A percentile compares a stretch with the other conserved stretches of the same genome.
These are phyloP conservation scores for Apophysomyces variabilis DNA, from an alignment of 371 early-diverging fungal species.

Conservation along the genomic window DNA sequence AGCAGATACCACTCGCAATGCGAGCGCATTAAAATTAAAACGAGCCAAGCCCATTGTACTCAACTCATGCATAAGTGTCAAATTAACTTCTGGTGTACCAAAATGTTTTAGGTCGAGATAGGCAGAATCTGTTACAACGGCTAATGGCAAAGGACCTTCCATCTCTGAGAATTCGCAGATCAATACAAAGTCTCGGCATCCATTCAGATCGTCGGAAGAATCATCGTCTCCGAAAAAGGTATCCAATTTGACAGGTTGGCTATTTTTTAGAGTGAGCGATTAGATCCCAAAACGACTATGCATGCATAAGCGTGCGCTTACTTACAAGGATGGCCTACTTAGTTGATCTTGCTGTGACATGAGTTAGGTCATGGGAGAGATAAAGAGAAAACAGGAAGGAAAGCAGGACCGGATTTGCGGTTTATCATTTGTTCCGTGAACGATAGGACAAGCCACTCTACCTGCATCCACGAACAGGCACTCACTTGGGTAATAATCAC, in stretches of 20 bases:
- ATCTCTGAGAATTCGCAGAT: constrained; percentile 66
- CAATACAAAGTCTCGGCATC: constrained; percentile 58
- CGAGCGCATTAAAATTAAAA: constrained; percentile 64
- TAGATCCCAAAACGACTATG: neutral
- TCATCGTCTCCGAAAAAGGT: constrained; percentile 2
- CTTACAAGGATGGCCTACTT: neutral
- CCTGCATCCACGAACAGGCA: constrained; percentile 4
- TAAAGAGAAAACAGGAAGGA: neutral
- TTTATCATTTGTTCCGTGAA: constrained; percentile 1
- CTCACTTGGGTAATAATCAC: neutral
- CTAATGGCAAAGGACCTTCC: constrained; percentile 61
- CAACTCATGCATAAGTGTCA: constrained; percentile 16
- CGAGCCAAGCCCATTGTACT: constrained; percentile 25
- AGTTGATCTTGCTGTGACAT: constrained; percentile 5
- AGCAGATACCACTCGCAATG: constrained; percentile 57
- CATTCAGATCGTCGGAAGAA: constrained; percentile 4
- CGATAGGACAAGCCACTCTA: neutral
- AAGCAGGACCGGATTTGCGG: neutral
- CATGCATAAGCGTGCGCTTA: neutral
- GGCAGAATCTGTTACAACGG: constrained; percentile 43
- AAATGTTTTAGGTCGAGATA: constrained; percentile 48
- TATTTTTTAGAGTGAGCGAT: neutral
- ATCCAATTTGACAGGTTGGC: neutral
- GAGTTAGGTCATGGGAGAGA: neutral
- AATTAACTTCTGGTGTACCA: constrained; percentile 18